Percentiles rank a stretch among this genome's conserved stretches.
Conservation (phyloP, 371 early-diverging fungal species). For the Mortierella sp. region DNA sequence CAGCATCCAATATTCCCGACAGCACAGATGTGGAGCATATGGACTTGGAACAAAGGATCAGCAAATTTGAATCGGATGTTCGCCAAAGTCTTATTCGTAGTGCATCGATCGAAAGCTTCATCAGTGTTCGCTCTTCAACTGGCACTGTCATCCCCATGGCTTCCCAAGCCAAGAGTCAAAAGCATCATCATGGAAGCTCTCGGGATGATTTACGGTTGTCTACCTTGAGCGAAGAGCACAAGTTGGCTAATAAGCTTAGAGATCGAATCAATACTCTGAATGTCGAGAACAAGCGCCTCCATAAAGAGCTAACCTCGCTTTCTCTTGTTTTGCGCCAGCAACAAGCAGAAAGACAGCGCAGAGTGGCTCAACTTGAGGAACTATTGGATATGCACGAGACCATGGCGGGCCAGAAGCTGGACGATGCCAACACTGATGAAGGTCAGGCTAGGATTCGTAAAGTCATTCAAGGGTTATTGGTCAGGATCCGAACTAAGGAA, state of each 20-base stretch:
- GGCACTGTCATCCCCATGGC: constrained; percentile 41
- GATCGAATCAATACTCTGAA: constrained; percentile 49
- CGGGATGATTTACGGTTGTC: constrained; percentile 37
- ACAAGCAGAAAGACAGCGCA: constrained; percentile 46
- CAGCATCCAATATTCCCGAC: constrained; percentile 26
- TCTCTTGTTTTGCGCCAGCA: constrained; percentile 41
- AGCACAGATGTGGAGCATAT: constrained; percentile 22
- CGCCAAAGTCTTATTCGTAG: constrained; percentile 44
- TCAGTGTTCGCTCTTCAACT: constrained; percentile 43
- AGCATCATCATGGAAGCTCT: constrained; percentile 25
- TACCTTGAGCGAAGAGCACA: constrained; percentile 32
- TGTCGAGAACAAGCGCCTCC: constrained; percentile 47
- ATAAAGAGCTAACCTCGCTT: constrained; percentile 34
- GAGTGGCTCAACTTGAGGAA: constrained; percentile 47
- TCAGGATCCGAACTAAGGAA: constrained; percentile 54
- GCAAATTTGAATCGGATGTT: constrained; percentile 49
- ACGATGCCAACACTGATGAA: constrained; percentile 42
- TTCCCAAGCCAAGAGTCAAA: constrained; percentile 26
- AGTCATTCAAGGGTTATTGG: constrained; percentile 51
- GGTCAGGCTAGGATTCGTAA: constrained; percentile 51
- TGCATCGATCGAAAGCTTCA: constrained; percentile 46
- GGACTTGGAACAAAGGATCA: constrained; percentile 43
- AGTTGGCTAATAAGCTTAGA: constrained; percentile 45
- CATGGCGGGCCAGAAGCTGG: constrained; percentile 25
- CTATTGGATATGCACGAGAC: constrained; percentile 49